Evolutionary conservation across 768 basidiomycete genomes (phyloP).

Genomic region (Paxillus rubicundulus): DNA sequence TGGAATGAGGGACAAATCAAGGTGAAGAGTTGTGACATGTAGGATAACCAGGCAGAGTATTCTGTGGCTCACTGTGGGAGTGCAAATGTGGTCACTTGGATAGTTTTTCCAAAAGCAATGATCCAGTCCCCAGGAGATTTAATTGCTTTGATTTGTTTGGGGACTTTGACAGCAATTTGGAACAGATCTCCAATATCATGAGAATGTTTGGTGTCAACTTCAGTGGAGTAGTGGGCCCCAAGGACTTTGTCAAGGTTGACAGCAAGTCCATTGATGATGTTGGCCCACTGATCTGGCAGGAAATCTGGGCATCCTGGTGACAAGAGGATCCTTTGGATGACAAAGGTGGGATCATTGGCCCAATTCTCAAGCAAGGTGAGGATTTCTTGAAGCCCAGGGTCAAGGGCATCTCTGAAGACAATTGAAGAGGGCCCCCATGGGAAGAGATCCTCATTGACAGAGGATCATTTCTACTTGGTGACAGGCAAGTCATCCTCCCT

Average conservation of each 20-base stretch:
- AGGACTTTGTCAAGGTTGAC: conserved; percentile 13
- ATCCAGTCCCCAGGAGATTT: conserved; percentile 1
- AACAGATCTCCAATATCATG: too few relatives aligned
- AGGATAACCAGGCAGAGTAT: conserved; percentile 21
- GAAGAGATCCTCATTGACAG: background rate
- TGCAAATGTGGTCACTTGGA: conserved; percentile 9
- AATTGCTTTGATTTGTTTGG: background rate
- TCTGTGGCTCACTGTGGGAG: conserved; percentile 28
- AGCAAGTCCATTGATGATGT: too few relatives aligned
- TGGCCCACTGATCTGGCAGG: conserved; percentile 7
- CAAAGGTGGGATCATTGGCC: background rate
- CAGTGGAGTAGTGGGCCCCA: background rate
- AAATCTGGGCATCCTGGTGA: background rate
- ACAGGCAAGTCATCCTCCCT: background rate
- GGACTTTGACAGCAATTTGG: background rate
- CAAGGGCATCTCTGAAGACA: background rate
- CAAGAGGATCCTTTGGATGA: background rate
- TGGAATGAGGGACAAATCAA: conserved; percentile 7
- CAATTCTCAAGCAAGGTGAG: too few relatives aligned
- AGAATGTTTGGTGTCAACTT: too few relatives aligned
- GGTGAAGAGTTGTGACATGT: conserved; percentile 16
- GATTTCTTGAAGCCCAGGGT: background rate
- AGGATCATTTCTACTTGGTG: background rate
- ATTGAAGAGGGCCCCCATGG: background rate
- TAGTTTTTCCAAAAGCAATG: conserved; percentile 1